Base-by-base conservation (phyloP, 306 rosid species). In the Herpetospermum pedunculosum region DNA sequence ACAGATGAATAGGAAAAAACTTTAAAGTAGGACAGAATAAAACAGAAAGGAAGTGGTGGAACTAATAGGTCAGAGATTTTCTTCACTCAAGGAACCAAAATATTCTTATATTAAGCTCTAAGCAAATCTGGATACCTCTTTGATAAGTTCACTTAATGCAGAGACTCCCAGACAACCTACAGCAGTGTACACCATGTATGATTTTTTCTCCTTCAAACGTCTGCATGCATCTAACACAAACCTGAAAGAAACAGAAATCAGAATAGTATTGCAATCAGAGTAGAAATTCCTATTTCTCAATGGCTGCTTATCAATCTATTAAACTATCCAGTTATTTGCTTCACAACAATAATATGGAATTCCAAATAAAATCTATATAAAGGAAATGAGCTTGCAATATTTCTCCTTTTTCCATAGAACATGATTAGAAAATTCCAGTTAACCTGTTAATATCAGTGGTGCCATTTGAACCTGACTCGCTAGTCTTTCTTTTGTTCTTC, bases 161-260 rank as follows among this genome's bases (percentile, higher is more conserved):
- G 90, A 77, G 77, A 93, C 71, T 77, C 98, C 97, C 40, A 93
- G 83, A 85, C 97, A 93, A 18, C 94, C 96, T 21, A 90, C 82
- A 81, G 97, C 98, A 30, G 96, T 84, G 81, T 93, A 90, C 23
- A 90, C 85, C 97, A 93, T 83, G 77, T 91, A 93, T 2, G 96
- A 85, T 67, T 93, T 93, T 80, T 69, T 87, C 89, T 93, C 98
- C 78, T 77, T 87, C 86, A 93, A 71, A 9, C 77, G 85, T 74
- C 84, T 80, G 75, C 98, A 93, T 19, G 89, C 65, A 76, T 85
- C 84, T 26, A 81, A 77, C 78, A 93, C 97, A 85, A 93, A 93
- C 84, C 98, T 93, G 81, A 73, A 74, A 84, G 77, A 52, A 9
- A 73, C 34, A 37, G 29, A 50, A 63, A 38, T 60, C 72, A 72